Evolutionary conservation across 208 protist species (phyloP).

Genomic region (Trypanosoma boissoni): DNA sequence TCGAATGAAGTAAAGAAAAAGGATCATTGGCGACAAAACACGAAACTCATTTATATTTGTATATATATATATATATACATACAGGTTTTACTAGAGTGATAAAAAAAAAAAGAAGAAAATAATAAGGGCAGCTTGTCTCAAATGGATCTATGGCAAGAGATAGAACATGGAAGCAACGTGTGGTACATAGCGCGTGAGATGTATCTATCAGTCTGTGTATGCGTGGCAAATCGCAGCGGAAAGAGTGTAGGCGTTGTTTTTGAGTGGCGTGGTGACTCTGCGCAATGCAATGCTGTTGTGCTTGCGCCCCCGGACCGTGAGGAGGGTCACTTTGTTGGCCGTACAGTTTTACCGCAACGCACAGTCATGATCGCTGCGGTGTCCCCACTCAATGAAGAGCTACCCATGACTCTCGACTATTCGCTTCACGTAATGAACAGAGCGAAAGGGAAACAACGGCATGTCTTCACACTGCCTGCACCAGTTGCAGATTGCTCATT

Average conservation of each 20-base stretch:
- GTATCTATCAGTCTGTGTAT: conserved; percentile 17
- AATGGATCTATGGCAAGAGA: conserved; percentile 25
- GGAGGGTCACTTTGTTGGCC: neutral
- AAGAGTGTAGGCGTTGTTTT: conserved; percentile 8
- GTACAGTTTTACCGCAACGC: conserved; percentile 6
- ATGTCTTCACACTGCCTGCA: neutral
- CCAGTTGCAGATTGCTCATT: no score
- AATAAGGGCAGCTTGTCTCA: neutral
- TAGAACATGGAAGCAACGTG: conserved; percentile 4
- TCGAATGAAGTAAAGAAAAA: no score
- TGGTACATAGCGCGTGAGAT: conserved; percentile 18
- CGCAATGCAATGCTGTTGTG: conserved; percentile 2
- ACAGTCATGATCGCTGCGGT: conserved; percentile 9
- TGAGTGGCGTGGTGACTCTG: neutral
- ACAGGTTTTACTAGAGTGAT: neutral
- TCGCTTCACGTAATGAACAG: neutral
- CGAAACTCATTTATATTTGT: neutral
- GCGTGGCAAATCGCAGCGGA: conserved; percentile 11
- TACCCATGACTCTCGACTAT: conserved; percentile 10
- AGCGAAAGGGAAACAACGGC: no score
- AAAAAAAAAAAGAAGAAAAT: neutral
- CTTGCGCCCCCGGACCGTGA: neutral
- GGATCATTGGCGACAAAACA: no score
- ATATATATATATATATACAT: neutral
- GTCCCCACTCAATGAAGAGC: conserved; percentile 5